A percentile compares a stretch with the other conserved stretches of the same genome.
These are phyloP conservation scores for Fraxinus velutina DNA, from an alignment of 305 asterid genomes.

Conservation along the genomic window DNA sequence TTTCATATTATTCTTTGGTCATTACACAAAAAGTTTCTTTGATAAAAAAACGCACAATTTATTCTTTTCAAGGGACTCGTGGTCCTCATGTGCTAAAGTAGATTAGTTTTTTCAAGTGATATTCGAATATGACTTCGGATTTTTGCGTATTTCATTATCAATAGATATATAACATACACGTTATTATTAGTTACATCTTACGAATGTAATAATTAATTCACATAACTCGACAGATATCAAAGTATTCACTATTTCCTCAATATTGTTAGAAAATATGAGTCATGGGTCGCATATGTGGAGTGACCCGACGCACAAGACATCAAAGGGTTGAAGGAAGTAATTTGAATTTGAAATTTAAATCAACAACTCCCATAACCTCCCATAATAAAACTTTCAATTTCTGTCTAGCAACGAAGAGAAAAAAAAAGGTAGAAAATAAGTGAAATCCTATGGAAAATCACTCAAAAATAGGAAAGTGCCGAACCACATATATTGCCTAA, in stretches of 20 bases:
- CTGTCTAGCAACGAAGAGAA: not conserved
- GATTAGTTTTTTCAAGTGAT: not conserved
- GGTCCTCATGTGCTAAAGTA: not conserved
- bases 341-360: not conserved
- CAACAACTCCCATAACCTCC: not conserved
- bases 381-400: not conserved
- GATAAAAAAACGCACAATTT: not conserved
- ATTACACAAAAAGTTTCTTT: not conserved
- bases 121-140: not conserved
- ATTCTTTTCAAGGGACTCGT: not conserved
- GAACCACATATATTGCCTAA: not conserved
- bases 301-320: not conserved
- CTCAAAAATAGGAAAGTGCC: not conserved
- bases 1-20: not conserved
- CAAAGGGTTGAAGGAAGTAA: too few species aligned
- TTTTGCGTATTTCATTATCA: not conserved
- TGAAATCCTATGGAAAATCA: not conserved
- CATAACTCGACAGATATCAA: not conserved
- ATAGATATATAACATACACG: not conserved
- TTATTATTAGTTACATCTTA: not conserved
- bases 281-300: not conserved
- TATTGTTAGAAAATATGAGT: not conserved
- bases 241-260: not conserved
- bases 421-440: not conserved
- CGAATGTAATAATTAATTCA: not conserved